Conservation (phyloP, 2,329 filamentous ascomycete species). For the Alternaria postmessia region DNA sequence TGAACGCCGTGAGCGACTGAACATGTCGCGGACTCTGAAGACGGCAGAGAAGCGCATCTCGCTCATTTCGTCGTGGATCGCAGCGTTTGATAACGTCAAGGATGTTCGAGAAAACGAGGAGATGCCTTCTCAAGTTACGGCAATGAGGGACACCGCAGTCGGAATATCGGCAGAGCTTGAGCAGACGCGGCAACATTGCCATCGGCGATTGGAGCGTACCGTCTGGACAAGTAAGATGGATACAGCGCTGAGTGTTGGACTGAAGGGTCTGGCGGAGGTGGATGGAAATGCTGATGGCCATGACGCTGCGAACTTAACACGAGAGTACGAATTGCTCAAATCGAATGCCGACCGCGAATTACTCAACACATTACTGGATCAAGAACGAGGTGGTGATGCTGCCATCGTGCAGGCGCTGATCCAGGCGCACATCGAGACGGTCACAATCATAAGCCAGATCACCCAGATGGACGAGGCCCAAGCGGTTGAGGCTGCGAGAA, state of each 20-base stretch:
- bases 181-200: conserved; percentile 86
- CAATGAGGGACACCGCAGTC: conserved; percentile 86
- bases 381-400: conserved; percentile 82
- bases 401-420: conserved; percentile 83
- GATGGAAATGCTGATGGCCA: conserved; percentile 69
- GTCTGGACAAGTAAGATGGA: conserved; percentile 91
- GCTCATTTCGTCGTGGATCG: conserved; percentile 90
- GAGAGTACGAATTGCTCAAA: conserved; percentile 88
- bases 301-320: conserved; percentile 75
- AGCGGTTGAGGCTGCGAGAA: conserved; percentile 80
- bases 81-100: conserved; percentile 85
- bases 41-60: conserved; percentile 85
- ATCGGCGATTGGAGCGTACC: conserved; percentile 79
- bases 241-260: conserved; percentile 83
- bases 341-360: conserved; percentile 82
- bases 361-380: conserved; percentile 77
- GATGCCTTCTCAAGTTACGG: conserved; percentile 65
- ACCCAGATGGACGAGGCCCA: conserved; percentile 83
- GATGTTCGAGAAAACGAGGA: conserved; percentile 74
- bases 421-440: conserved; percentile 89
- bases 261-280: conserved; percentile 78
- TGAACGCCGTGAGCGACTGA: conserved; percentile 81
- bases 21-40: conserved; percentile 81
- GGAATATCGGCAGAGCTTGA: conserved; percentile 91
- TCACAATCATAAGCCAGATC: conserved; percentile 82